Conservation (phyloP, 225 moss, liverwort and hornwort species). For the Pseudoscleropodium purum region DNA sequence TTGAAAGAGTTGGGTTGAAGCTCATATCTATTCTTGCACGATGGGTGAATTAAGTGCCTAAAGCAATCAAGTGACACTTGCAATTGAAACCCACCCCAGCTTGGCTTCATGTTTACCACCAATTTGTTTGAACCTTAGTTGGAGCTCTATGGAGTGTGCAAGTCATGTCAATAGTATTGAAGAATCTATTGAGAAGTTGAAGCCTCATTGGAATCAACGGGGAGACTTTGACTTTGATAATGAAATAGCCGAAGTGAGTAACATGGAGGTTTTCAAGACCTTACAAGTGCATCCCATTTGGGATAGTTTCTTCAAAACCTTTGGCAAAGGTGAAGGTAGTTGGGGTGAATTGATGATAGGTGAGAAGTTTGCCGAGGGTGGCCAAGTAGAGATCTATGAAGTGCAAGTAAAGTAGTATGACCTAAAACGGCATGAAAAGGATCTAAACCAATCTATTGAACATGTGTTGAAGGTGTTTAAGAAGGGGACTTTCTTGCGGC, state of each 20-base stretch:
- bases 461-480: not conserved
- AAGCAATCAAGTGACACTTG: too few relatives aligned
- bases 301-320: accelerated
- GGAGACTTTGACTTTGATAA: accelerated
- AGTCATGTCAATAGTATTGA: not conserved
- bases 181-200: not conserved
- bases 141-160: too few relatives aligned
- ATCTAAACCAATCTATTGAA: accelerated
- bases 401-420: not conserved
- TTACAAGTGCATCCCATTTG: not conserved
- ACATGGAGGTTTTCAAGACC: not conserved
- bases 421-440: accelerated
- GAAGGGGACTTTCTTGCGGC: not conserved
- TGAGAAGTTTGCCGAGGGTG: not conserved
- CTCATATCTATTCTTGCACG: too few relatives aligned
- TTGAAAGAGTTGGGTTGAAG: too few relatives aligned
- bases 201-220: not conserved
- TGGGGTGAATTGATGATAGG: not conserved
- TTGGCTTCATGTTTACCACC: too few relatives aligned
- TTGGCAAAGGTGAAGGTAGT: not conserved
- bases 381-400: not conserved
- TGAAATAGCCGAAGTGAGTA: not conserved
- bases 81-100: too few relatives aligned
- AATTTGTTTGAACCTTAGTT: too few relatives aligned
- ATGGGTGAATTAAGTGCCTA: too few relatives aligned